Conservation (phyloP, 306 rosid genomes). For the Carpinus viminea region DNA sequence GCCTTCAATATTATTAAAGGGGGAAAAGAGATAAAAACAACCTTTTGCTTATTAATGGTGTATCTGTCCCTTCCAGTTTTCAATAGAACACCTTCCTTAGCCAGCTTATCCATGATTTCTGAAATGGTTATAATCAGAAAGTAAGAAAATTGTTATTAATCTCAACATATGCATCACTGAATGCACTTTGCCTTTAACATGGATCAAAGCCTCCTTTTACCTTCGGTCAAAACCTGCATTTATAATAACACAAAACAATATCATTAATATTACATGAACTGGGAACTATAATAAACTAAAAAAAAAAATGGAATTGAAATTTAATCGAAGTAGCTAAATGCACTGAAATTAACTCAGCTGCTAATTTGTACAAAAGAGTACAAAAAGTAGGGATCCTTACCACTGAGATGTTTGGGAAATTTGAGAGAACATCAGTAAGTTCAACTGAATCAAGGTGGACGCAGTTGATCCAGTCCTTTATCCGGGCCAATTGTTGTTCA, state of each 20-base stretch:
- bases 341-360: background rate
- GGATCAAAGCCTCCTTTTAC: slow-evolving; percentile 37
- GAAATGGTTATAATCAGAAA: slow-evolving; percentile 38
- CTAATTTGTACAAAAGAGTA: background rate
- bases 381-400: slow-evolving; percentile 40
- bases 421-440: slow-evolving; percentile 73
- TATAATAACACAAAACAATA: slow-evolving; percentile 28
- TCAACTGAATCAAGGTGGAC: slow-evolving; percentile 62
- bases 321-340: slow-evolving; percentile 1
- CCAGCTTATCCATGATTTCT: slow-evolving; percentile 80
- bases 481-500: slow-evolving; percentile 67
- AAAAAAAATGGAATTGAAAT: background rate
- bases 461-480: slow-evolving; percentile 75
- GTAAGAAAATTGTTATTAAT: slow-evolving; percentile 10
- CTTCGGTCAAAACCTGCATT: slow-evolving; percentile 80
- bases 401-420: slow-evolving; percentile 89
- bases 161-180: slow-evolving; percentile 9
- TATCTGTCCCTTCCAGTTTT: slow-evolving; percentile 64
- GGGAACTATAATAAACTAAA: background rate
- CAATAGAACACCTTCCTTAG: slow-evolving; percentile 60
- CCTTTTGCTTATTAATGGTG: slow-evolving; percentile 64
- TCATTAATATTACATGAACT: slow-evolving; percentile 17
- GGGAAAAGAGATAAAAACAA: slow-evolving; percentile 24
- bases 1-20: background rate
- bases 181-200: slow-evolving; percentile 1